These are phyloP conservation scores for Peronospora farinosa DNA, from an alignment of 352 stramenopile species.

Conservation along the genomic window DNA sequence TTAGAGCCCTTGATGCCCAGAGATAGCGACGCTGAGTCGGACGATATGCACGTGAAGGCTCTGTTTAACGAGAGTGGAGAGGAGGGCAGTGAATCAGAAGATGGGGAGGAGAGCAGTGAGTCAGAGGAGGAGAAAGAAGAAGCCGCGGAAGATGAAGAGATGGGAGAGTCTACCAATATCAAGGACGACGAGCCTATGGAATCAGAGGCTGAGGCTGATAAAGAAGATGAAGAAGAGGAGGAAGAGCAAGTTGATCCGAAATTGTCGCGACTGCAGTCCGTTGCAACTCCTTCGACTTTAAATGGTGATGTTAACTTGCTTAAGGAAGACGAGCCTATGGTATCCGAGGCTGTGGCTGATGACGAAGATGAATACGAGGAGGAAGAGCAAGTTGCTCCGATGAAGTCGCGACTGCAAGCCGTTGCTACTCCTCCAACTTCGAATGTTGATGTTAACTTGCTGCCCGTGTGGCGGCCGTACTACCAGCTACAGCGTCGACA, in stretches of 20 bases:
- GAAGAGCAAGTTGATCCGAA: slow-evolving; percentile 10
- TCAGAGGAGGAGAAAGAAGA: slow-evolving; percentile 10
- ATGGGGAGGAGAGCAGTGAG: background rate
- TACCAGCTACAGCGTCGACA: slow-evolving; percentile 48
- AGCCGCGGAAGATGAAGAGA: slow-evolving; percentile 12
- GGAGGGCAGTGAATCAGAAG: slow-evolving; percentile 14
- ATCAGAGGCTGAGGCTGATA: slow-evolving; percentile 1
- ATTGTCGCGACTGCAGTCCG: slow-evolving; percentile 1
- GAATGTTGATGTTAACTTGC: slow-evolving; percentile 23
- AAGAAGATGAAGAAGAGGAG: background rate
- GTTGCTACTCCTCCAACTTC: background rate
- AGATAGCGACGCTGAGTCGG: slow-evolving; percentile 20
- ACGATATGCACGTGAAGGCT: slow-evolving; percentile 25
- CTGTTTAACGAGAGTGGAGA: slow-evolving; percentile 22
- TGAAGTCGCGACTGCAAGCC: slow-evolving; percentile 1
- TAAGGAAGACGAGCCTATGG: too few species aligned
- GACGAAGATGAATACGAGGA: background rate
- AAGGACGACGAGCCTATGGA: slow-evolving; percentile 21
- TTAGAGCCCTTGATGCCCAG: background rate
- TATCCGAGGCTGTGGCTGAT: slow-evolving; percentile 10
- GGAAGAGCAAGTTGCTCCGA: slow-evolving; percentile 9
- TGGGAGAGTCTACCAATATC: slow-evolving; percentile 4
- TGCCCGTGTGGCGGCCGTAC: slow-evolving; percentile 53
- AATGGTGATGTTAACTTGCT: slow-evolving; percentile 29
- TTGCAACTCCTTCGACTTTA: background rate